Percentiles rank a stretch among this genome's conserved stretches.
Conservation (phyloP, 2,329 filamentous ascomycete species). For the Nemania bipapillata region DNA sequence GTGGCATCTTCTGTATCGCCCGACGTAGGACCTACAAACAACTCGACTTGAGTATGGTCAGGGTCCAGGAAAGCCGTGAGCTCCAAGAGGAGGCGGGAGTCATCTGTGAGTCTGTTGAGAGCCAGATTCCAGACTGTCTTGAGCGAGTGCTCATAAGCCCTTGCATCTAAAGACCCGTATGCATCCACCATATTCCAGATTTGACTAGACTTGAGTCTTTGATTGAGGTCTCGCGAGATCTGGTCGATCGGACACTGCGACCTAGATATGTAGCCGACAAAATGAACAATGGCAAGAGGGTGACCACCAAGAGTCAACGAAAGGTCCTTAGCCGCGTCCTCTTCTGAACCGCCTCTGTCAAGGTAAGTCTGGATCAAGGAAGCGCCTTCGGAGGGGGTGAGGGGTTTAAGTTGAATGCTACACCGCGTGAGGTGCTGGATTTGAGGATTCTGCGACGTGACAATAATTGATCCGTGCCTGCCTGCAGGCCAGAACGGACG, state of each 20-base stretch:
- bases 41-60: not conserved
- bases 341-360: not conserved
- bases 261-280: not conserved
- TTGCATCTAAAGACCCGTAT: not conserved
- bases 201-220: not conserved
- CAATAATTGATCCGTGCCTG: not conserved
- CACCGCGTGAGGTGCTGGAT: not conserved
- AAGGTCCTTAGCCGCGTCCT: not conserved
- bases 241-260: not conserved
- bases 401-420: not conserved
- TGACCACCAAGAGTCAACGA: not conserved
- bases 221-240: not conserved
- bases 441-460: not conserved
- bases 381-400: not conserved
- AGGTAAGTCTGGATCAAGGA: slow-evolving; percentile 1
- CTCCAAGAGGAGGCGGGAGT: not conserved
- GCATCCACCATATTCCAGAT: not conserved
- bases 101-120: not conserved
- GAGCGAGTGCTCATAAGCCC: not conserved
- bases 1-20: not conserved
- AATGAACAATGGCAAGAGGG: not conserved
- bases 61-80: not conserved
- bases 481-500: not conserved
- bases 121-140: not conserved
- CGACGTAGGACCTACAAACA: not conserved